These are phyloP conservation scores for Tilletiaria anomala DNA, from an alignment of 1,284 basidiomycete species.

Conservation along the genomic window DNA sequence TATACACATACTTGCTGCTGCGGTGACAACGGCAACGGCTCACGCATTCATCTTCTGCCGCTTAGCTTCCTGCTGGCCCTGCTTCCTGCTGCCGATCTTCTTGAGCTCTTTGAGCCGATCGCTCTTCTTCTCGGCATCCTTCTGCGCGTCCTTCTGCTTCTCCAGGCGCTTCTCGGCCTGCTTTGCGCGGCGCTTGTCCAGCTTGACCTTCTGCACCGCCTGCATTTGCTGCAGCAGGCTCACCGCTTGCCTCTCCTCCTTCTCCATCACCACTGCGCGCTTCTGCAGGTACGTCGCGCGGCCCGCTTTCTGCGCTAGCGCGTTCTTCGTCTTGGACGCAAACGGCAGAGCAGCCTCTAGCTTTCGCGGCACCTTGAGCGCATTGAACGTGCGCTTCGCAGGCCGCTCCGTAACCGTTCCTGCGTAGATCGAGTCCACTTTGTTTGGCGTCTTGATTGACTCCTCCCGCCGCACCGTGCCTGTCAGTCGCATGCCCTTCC, in stretches of 20 bases:
- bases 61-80: conserved; percentile 28
- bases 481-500: conserved; percentile 77
- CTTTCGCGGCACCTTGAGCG: conserved; percentile 72
- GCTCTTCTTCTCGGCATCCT: conserved; percentile 5
- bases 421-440: conserved; percentile 79
- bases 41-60: conserved; percentile 4
- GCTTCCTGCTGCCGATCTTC: conserved; percentile 61
- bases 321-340: conserved; percentile 76
- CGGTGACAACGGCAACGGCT: too few relatives aligned
- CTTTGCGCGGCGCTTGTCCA: conserved; percentile 54
- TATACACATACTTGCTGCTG: too few relatives aligned
- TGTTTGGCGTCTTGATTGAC: conserved; percentile 61
- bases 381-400: conserved; percentile 67
- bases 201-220: conserved; percentile 76
- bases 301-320: conserved; percentile 55
- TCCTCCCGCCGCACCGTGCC: conserved; percentile 77
- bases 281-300: conserved; percentile 48
- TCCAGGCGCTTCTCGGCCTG: neutral
- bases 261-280: conserved; percentile 74
- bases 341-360: conserved; percentile 79
- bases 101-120: conserved; percentile 47
- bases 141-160: conserved; percentile 8
- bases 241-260: conserved; percentile 82
- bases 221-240: conserved; percentile 89
- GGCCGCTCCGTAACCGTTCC: conserved; percentile 51